Conservation (phyloP, 2,329 filamentous ascomycete genomes). For the Nemania bipapillata region DNA sequence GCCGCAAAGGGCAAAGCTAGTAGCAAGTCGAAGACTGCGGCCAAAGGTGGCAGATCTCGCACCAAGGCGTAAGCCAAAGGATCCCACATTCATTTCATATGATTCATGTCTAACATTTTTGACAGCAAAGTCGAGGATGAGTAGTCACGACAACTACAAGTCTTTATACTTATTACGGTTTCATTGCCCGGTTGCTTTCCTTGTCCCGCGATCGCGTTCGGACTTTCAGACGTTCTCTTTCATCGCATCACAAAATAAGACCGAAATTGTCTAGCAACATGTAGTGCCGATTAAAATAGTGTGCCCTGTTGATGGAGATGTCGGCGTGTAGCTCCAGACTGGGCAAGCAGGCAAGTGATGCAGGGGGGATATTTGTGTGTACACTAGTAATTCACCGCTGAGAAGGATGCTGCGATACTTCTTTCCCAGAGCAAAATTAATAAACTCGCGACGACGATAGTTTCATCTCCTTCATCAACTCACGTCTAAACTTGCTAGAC, state of each 20-base stretch:
- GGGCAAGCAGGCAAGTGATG: conserved; percentile 7
- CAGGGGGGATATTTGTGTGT: conserved; percentile 14
- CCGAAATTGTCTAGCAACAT: conserved; percentile 1
- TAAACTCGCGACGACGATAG: conserved; percentile 25
- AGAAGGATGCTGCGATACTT: conserved; percentile 10
- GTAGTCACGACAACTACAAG: conserved; percentile 3
- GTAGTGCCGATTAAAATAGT: conserved; percentile 16
- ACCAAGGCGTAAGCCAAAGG: conserved; percentile 17
- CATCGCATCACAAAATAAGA: not conserved
- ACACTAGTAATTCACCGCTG: conserved; percentile 22
- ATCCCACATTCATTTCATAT: not conserved
- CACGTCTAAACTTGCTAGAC: not conserved
- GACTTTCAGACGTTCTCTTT: not conserved
- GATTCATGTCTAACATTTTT: conserved; percentile 2
- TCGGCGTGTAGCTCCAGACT: conserved; percentile 2
- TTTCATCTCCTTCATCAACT: not conserved
- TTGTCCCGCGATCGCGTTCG: conserved; percentile 5
- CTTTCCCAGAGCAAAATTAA: not conserved
- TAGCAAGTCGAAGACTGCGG: conserved; percentile 44
- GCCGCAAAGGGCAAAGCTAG: conserved; percentile 47
- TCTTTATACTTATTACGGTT: conserved; percentile 5
- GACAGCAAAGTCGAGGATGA: conserved; percentile 23
- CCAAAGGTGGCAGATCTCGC: conserved; percentile 39
- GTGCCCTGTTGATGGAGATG: not conserved
- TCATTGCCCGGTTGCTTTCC: conserved; percentile 18